Evolutionary conservation across 1,139 yeast genomes (phyloP).

Genomic region (Nakaseomyces sp.): DNA sequence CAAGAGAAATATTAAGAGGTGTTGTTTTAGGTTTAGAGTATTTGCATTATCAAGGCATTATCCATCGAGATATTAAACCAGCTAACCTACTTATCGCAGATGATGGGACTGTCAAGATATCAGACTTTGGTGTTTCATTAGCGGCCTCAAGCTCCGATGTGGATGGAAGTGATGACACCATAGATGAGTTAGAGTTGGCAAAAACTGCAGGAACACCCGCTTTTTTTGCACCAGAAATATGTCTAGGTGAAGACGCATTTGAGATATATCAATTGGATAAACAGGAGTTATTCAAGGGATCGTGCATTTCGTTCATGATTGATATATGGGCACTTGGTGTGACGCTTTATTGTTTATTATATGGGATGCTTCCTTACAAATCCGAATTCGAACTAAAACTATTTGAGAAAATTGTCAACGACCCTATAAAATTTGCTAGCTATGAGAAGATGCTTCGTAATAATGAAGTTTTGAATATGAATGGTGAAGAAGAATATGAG

Average conservation of each 20-base stretch:
- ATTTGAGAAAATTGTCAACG: conserved; percentile 71
- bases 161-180: conserved; percentile 34
- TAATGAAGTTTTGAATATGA: conserved; percentile 24
- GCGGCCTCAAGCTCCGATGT: conserved; percentile 51
- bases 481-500: conserved; percentile 43
- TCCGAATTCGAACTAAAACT: conserved; percentile 84
- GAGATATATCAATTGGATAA: conserved; percentile 15
- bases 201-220: conserved; percentile 92
- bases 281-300: conserved; percentile 30
- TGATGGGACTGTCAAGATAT: conserved; percentile 74
- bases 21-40: conserved; percentile 87
- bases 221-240: conserved; percentile 36
- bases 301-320: conserved; percentile 44
- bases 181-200: conserved; percentile 71
- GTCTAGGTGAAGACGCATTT: conserved; percentile 26
- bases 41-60: conserved; percentile 84
- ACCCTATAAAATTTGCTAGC: conserved; percentile 54
- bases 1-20: conserved; percentile 71
- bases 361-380: conserved; percentile 83
- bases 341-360: conserved; percentile 77
- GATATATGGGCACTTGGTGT: conserved; percentile 98
- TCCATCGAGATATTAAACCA: conserved; percentile 95
- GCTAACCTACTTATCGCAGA: conserved; percentile 75
- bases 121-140: conserved; percentile 95
- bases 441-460: conserved; percentile 34